Percentiles rank a stretch among this genome's conserved stretches.
These are phyloP conservation scores for Flaveria ramosissima DNA, from an alignment of 129 eudicot genomes.

Conservation along the genomic window DNA sequence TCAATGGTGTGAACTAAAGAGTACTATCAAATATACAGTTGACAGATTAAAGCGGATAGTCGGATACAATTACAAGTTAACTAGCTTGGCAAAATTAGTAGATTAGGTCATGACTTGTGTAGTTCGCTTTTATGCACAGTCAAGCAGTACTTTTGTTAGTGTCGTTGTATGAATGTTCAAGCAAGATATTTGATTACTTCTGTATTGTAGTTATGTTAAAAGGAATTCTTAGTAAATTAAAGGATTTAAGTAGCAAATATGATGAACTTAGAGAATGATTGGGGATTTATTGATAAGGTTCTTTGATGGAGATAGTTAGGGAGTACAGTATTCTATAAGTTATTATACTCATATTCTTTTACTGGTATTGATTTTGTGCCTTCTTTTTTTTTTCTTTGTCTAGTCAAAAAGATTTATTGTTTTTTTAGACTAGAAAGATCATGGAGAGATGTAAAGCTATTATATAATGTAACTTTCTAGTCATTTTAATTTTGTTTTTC, in stretches of 20 bases:
- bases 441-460: neutral
- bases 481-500: neutral
- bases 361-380: neutral
- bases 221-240: too few species aligned
- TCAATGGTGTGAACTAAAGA: neutral
- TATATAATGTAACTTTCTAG: neutral
- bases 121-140: too few species aligned
- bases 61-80: too few species aligned
- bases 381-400: neutral
- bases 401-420: neutral
- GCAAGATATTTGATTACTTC: too few species aligned
- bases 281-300: conserved; percentile 4
- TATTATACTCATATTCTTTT: neutral
- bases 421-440: neutral
- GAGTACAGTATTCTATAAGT: conserved; percentile 1
- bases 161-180: too few species aligned
- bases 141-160: too few species aligned
- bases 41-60: too few species aligned
- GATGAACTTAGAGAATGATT: neutral
- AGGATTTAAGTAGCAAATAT: neutral
- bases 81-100: too few species aligned
- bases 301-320: neutral
- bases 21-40: too few species aligned
- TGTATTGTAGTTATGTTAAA: too few species aligned
- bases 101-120: too few species aligned